Evolutionary conservation across 805 yeast genomes (phyloP), one percentile per base, ranked within the genome.

Genomic region (Kodamaea neixiangensis): DNA sequence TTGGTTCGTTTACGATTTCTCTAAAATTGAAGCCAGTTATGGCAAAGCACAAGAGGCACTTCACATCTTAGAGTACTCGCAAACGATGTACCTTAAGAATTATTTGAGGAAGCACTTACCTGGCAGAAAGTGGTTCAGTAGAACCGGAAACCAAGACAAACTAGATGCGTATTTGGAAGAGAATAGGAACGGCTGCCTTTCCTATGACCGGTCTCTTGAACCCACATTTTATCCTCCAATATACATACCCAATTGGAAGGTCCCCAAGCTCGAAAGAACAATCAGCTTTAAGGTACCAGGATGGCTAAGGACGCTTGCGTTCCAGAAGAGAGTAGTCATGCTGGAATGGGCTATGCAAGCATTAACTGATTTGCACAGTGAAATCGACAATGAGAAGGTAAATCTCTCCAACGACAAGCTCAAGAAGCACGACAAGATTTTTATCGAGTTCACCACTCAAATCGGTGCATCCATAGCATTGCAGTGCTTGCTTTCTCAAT

Each of bases 391-490:
- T 19, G 60, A 56, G 52, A 65, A 64, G 51, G 40, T 41, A 13
- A 29, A 42, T 3, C 45, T 60, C 29, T 41, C 60, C 1, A 51
- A 60, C 6, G 68, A 58, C 11, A 51, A 58, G 22, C 57, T 64
- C 29, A 51, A 45, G 7, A 66, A 62, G 31, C 56, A 59, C 50
- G 73, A 74, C 46, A 81, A 79, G 51, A 80, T 81, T 0, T 86
- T 91, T 55, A 69, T 91, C 15, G 80, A 80, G 57, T 90, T 91
- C 63, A 71, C 76, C 29, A 71, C 76, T 5, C 80, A 79, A 31
- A 58, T 73, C 3, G 79, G 84, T 1, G 85, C 92, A 0, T 82
- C 83, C 53, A 72, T 86, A 25, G 84, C 89, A 0, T 81, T 79
- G 46, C 90, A 89, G 59, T 65, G 85, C 2, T 62, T 83, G 9